phyloP scores from a whole-genome alignment of 345 rosid genomes.

The Balakata baccata region DNA sequence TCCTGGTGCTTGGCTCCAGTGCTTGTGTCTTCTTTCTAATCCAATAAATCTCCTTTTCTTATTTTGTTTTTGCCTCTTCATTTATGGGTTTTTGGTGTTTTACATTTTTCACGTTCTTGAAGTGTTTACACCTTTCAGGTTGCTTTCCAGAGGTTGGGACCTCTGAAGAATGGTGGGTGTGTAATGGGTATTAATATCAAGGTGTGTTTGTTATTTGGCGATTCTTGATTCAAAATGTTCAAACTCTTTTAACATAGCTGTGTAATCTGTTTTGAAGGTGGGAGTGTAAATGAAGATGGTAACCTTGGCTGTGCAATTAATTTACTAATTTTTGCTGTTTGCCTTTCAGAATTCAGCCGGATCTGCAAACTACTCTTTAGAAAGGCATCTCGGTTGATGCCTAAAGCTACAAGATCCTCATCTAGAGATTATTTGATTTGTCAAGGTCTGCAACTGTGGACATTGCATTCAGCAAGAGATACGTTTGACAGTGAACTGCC shows the following conservation, averaged over 20 bases:
- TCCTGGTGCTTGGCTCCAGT: constrained; percentile 99
- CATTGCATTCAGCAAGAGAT: background rate
- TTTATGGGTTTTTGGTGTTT: background rate
- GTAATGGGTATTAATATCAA: constrained; percentile 88
- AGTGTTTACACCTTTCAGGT: constrained; percentile 44
- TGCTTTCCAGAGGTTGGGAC: constrained; percentile 91
- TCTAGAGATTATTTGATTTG: constrained; percentile 90
- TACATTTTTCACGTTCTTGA: no score
- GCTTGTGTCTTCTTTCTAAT: constrained; percentile 5
- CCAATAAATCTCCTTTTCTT: background rate
- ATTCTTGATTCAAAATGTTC: background rate
- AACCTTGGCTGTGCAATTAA: background rate
- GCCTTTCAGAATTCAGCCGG: constrained; percentile 54
- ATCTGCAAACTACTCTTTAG: constrained; percentile 75
- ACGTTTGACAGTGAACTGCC: no score
- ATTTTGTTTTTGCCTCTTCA: background rate
- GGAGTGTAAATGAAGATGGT: background rate
- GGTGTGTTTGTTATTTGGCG: constrained; percentile 42
- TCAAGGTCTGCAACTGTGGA: constrained; percentile 50
- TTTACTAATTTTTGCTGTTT: constrained; percentile 7
- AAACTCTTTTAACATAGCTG: background rate
- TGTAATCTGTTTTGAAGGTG: constrained; percentile 57
- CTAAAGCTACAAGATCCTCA: constrained; percentile 90
- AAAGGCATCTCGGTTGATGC: constrained; percentile 87
- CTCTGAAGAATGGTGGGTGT: constrained; percentile 66